A percentile compares a stretch with the other conserved stretches of the same genome.
Conservation (phyloP, 75 land plant species). For the Isoetes taiwanensis region DNA sequence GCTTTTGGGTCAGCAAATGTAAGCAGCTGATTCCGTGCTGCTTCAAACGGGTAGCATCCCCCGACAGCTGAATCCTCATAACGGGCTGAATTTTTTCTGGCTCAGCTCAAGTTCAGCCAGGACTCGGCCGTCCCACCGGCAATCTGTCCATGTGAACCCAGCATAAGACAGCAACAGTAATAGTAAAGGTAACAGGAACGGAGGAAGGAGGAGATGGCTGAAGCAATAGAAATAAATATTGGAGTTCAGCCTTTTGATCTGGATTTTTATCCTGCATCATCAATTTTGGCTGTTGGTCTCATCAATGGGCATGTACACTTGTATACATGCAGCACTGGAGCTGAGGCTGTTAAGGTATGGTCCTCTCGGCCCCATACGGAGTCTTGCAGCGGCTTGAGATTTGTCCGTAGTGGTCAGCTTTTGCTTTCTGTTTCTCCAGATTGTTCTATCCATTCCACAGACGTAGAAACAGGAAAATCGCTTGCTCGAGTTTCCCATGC, state of each 20-base stretch:
- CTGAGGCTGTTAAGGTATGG: slow-evolving; percentile 18
- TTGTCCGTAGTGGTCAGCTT: slow-evolving; percentile 49
- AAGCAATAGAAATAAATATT: slow-evolving; percentile 43
- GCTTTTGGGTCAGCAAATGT: too few relatives aligned
- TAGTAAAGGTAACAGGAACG: too few relatives aligned
- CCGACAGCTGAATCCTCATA: too few relatives aligned
- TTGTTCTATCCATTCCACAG: slow-evolving; percentile 63
- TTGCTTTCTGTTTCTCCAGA: slow-evolving; percentile 80
- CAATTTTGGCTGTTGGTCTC: slow-evolving; percentile 55
- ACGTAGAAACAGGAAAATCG: slow-evolving; percentile 60
- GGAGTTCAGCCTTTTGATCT: slow-evolving; percentile 68
- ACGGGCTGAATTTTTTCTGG: too few relatives aligned
- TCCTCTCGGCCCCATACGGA: slow-evolving; percentile 31
- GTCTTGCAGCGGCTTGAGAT: slow-evolving; percentile 74
- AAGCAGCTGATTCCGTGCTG: too few relatives aligned
- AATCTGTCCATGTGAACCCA: too few relatives aligned
- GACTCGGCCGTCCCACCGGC: too few relatives aligned
- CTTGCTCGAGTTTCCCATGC: slow-evolving; percentile 65
- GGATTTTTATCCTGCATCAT: slow-evolving; percentile 64
- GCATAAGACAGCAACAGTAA: too few relatives aligned
- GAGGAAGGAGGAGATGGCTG: slow-evolving; percentile 15
- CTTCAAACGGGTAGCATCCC: too few relatives aligned
- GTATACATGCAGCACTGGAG: slow-evolving; percentile 41
- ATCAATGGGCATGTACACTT: slow-evolving; percentile 63
- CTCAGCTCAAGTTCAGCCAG: too few relatives aligned